Evolutionary conservation across 805 yeast species (phyloP), one percentile per base, ranked within the genome.

Genomic region (Jamesozyma hellenica): DNA sequence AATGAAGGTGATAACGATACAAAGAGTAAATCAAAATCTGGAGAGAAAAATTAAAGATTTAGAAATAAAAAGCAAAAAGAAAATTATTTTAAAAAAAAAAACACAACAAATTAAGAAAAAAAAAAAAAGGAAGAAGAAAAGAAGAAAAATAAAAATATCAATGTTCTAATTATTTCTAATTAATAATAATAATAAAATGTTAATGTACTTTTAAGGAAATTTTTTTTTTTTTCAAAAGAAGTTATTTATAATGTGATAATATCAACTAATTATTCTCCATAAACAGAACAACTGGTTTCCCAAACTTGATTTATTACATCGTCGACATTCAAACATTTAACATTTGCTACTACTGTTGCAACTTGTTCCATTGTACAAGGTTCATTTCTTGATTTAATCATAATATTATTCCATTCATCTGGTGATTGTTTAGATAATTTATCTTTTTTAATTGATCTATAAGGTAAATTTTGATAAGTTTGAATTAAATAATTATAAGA

Each of bases 371-470:
- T 76, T 33, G 75, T 71, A 37, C 94, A 87, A 0, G 99, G 99
- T 60, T 92, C 99, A 58, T 92, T 87, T 53, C 98, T 70, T 0
- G 90, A 80, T 47, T 82, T 82, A 32, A 92, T 72, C 67, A 85
- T 61, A 15, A 63, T 42, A 6, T 44, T 43, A 10, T 64, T 64
- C 36, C 51, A 50, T 13, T 50, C 52, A 10, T 47, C 55, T 6
- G 35, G 44, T 2, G 48, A 32, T 5, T 50, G 50, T 14, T 62
- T 51, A 4, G 55, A 51, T 2, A 60, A 43, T 34, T 60, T 58
- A 17, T 68, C 68, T 31, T 52, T 57, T 38, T 57, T 61, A 18
- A 61, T 56, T 14, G 51, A 47, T 39, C 42, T 49, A 42, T 32
- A 57, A 12, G 53, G 58, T 18, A 53, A 35, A 4, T 23, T n/a